Conservation (phyloP, 202 grass and related monocot genomes). For the Zoysia matrella region DNA sequence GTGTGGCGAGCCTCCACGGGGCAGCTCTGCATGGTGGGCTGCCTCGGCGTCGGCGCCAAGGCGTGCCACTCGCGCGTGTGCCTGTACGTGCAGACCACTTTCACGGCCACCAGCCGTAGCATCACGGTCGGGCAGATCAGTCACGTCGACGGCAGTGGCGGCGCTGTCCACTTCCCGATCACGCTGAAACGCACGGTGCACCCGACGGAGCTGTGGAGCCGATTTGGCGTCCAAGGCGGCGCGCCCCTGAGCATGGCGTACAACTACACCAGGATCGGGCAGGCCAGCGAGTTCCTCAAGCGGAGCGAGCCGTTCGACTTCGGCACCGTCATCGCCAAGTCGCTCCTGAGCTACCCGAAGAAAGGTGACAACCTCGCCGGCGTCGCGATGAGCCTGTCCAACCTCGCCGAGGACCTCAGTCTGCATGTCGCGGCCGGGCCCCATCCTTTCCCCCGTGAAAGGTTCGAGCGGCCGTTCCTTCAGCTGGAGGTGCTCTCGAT, state of each 20-base stretch:
- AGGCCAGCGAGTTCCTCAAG: constrained; percentile 60
- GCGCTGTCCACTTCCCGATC: constrained; percentile 45
- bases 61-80: constrained; percentile 72
- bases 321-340: constrained; percentile 71
- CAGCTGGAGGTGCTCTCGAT: constrained; percentile 81
- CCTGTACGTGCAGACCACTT: constrained; percentile 72
- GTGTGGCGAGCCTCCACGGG: constrained; percentile 75
- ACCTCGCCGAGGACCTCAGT: constrained; percentile 69
- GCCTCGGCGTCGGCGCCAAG: constrained; percentile 55
- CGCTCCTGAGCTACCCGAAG: constrained; percentile 78
- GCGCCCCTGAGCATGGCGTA: constrained; percentile 47
- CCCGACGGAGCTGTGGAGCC: constrained; percentile 61
- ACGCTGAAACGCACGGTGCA: constrained; percentile 58
- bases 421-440: constrained; percentile 62
- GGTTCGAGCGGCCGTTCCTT: constrained; percentile 59
- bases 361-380: constrained; percentile 30
- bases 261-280: constrained; percentile 60
- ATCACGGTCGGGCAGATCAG: constrained; percentile 74
- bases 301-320: constrained; percentile 77
- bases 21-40: constrained; percentile 95
- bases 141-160: constrained; percentile 44
- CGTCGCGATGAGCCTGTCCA: constrained; percentile 46
- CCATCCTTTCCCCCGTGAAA: constrained; percentile 44
- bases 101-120: constrained; percentile 61
- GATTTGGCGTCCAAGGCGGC: constrained; percentile 50